A percentile compares a stretch with the other conserved stretches of the same genome.
Conservation (phyloP, 768 basidiomycete species). For the Fomitopsis serialis region DNA sequence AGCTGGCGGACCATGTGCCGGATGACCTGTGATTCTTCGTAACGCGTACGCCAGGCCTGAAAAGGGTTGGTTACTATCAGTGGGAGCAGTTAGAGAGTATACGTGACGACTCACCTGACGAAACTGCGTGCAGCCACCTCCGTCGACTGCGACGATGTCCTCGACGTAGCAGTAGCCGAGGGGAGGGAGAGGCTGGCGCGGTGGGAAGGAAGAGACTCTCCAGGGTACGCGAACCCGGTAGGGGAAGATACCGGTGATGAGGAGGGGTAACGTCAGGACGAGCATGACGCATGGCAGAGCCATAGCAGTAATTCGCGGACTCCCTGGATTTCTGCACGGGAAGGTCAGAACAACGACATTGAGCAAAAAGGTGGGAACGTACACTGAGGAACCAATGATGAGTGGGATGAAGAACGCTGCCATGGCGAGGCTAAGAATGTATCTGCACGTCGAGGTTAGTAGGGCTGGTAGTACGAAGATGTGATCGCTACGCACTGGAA, state of each 20-base stretch:
- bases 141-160: constrained; percentile 28
- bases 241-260: constrained; percentile 23
- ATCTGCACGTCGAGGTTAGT: background rate
- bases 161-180: constrained; percentile 25
- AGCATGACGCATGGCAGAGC: constrained; percentile 25
- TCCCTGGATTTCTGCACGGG: constrained; percentile 18
- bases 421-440: constrained; percentile 18
- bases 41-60: constrained; percentile 26
- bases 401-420: constrained; percentile 24
- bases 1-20: constrained; percentile 19
- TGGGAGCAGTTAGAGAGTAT: background rate
- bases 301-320: constrained; percentile 21
- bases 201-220: constrained; percentile 26
- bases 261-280: constrained; percentile 20
- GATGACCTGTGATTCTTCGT: constrained; percentile 23
- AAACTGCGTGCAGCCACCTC: constrained; percentile 25
- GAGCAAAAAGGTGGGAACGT: constrained; percentile 2
- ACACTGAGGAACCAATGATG: constrained; percentile 26
- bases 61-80: constrained; percentile 6
- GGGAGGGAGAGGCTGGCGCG: constrained; percentile 21
- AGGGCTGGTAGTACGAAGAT: background rate
- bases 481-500: constrained; percentile 17
- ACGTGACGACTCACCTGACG: background rate
- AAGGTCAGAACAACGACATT: background rate
- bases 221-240: constrained; percentile 21